These are phyloP conservation scores for Alternaria panax DNA, from an alignment of 2,329 filamentous ascomycete species.

Conservation along the genomic window DNA sequence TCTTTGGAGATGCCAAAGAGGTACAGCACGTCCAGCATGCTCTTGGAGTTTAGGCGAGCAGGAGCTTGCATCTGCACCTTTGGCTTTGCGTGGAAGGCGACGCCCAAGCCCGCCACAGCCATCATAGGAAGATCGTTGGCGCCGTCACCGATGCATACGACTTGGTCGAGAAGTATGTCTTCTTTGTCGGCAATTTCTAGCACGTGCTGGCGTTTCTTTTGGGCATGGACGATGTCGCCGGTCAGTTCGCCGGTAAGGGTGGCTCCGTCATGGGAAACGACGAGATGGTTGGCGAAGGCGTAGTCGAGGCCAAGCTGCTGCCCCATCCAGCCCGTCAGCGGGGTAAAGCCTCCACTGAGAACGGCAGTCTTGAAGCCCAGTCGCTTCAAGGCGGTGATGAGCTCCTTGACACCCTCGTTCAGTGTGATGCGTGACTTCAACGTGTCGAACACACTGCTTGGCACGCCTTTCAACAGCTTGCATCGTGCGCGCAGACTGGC, in stretches of 20 bases:
- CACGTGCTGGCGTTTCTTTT: conserved; percentile 76
- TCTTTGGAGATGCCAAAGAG: conserved; percentile 74
- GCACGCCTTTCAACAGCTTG: conserved; percentile 79
- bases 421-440: conserved; percentile 79
- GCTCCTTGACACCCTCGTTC: conserved; percentile 78
- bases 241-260: conserved; percentile 75
- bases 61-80: conserved; percentile 80
- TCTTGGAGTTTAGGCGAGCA: conserved; percentile 74
- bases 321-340: conserved; percentile 86
- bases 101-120: conserved; percentile 74
- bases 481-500: conserved; percentile 82
- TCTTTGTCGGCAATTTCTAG: conserved; percentile 74
- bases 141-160: conserved; percentile 79
- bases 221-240: conserved; percentile 76
- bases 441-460: conserved; percentile 78
- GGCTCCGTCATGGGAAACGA: conserved; percentile 61
- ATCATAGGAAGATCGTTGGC: conserved; percentile 87
- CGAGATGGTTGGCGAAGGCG: conserved; percentile 85
- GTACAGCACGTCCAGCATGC: conserved; percentile 74
- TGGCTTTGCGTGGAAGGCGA: conserved; percentile 86
- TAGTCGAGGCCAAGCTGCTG: conserved; percentile 83
- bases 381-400: conserved; percentile 76
- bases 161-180: conserved; percentile 69
- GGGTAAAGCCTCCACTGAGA: conserved; percentile 89
- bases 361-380: conserved; percentile 90